Evolutionary conservation across 371 early-diverging fungal species (phyloP), one percentile per base, ranked within the genome.

Genomic region (Zychaea mexicana): DNA sequence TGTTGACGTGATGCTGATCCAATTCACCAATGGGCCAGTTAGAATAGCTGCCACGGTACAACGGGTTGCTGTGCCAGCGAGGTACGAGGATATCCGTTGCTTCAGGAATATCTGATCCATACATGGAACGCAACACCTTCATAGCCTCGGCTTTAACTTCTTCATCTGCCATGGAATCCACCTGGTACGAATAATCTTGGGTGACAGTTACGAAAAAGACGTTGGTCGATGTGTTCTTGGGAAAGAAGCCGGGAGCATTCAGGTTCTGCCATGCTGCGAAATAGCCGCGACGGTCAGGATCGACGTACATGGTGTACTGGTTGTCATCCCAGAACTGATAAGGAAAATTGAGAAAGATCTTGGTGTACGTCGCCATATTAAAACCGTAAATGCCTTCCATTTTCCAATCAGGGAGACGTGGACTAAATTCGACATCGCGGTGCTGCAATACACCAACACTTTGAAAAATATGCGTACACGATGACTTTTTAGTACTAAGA

Each of bases 21-120:
- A 75, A 53, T 52, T 82, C 79, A 19, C 82, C 82, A 70, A 79
- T 75, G 17, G 82, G 82, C 82, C 82, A 82, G 46, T 82, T 82
- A 2, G 77, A 77, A 58, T 82, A 82, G 15, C 71, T 70, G 3
- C 82, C 79, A 45, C 77, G 65, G 64, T 79, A 82, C 8, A 82
- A 66, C 19, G 82, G 82, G 45, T 82, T 70, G 28, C 60, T 62
- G 38, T 73, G 70, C 82, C 82, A 82, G 13, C 79, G 73, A 45
- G 79, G 79, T 22, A 82, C 57, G 17, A 79, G 26, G 1, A 82
- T 73, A 1, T 71, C 68, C 0, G 60, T 68, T 1, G 78, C 69
- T 19, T 63, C 62, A 7, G 72, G 72, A 8, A 82, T 68, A 57
- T 79, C 61, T 21, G 28, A 12, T 12, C 73, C 64, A 59, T 74